Percentiles rank a stretch among this genome's conserved stretches.
Evolutionary conservation across 257 asterid genomes (phyloP).

Genomic region (Nicotiana obtusifolia): DNA sequence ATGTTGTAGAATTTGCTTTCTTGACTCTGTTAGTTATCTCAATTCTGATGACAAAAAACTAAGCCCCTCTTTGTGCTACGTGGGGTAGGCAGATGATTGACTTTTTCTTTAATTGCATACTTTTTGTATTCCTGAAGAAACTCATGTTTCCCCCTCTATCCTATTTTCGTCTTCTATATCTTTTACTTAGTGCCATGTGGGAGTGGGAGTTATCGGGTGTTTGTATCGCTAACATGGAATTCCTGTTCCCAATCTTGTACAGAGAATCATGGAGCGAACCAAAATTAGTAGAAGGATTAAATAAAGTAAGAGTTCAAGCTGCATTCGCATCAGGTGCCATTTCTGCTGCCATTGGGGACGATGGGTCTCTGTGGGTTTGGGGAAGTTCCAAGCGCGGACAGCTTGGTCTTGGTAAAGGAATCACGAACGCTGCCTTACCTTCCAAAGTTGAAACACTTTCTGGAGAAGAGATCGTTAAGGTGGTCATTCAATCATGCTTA

Average conservation of each 20-base stretch:
- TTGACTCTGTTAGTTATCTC: neutral
- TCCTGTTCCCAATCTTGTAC: neutral
- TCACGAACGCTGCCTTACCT: constrained; percentile 55
- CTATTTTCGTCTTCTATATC: neutral
- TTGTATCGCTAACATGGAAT: neutral
- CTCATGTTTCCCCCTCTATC: neutral
- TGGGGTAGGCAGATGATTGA: neutral
- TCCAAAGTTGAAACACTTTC: constrained; percentile 59
- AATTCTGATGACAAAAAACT: neutral
- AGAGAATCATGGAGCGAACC: constrained; percentile 82
- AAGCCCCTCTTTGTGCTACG: neutral
- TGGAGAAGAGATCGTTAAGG: constrained; percentile 81
- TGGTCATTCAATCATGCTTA: constrained; percentile 42
- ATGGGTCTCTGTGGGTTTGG: constrained; percentile 95
- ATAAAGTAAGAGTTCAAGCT: constrained; percentile 46
- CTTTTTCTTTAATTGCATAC: neutral
- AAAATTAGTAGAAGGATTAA: constrained; percentile 57
- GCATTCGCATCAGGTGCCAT: constrained; percentile 84
- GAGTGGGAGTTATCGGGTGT: neutral
- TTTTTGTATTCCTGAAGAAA: neutral
- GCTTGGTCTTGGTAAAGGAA: constrained; percentile 66
- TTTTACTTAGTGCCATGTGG: neutral
- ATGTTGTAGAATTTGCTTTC: neutral
- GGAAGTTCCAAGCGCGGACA: constrained; percentile 96
- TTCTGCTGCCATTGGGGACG: constrained; percentile 75